These are phyloP conservation scores for Bolboschoenoplectus hybrid DNA, from an alignment of 202 grass and related monocot species.

Conservation along the genomic window DNA sequence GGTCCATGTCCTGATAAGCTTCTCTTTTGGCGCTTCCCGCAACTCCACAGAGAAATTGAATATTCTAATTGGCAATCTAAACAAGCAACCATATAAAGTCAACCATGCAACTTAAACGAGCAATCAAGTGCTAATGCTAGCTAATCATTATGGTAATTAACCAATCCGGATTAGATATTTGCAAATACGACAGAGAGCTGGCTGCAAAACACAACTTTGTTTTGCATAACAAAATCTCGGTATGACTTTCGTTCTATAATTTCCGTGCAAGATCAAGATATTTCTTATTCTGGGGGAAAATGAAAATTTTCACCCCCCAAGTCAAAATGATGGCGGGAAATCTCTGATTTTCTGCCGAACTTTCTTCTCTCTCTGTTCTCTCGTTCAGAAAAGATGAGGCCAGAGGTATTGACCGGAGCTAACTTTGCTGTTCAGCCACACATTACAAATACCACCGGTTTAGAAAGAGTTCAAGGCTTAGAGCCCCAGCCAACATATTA, in stretches of 20 bases:
- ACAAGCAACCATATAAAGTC: constrained; percentile 6
- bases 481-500: background rate
- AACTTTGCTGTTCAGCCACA: background rate
- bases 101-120: constrained; percentile 10
- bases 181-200: background rate
- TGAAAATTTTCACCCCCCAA: background rate
- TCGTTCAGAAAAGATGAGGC: background rate
- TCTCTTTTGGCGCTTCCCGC: background rate
- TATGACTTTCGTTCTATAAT: background rate
- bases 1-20: background rate
- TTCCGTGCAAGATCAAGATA: background rate
- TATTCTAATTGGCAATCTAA: constrained; percentile 21
- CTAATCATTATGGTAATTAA: background rate
- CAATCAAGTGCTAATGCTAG: background rate
- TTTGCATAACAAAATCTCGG: background rate
- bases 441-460: background rate
- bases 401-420: background rate
- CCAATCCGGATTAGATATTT: background rate
- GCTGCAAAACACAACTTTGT: background rate
- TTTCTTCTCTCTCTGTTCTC: background rate
- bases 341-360: background rate
- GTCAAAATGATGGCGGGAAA: background rate
- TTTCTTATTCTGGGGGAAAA: too few species aligned
- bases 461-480: background rate
- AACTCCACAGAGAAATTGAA: background rate